These are phyloP conservation scores for Fagus crenata DNA, from an alignment of 306 rosid genomes.

Conservation along the genomic window DNA sequence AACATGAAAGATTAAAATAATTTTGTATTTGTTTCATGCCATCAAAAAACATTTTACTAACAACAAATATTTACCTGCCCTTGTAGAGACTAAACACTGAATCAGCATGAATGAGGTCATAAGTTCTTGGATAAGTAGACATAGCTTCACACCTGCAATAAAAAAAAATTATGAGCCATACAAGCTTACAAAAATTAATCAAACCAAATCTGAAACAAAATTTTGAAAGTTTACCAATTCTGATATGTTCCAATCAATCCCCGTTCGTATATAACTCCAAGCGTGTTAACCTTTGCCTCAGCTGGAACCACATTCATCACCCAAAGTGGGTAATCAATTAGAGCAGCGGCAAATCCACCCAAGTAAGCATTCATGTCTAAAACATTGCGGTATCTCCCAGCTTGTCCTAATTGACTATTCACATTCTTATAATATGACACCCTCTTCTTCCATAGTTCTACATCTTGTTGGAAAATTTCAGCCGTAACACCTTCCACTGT, in stretches of 20 bases:
- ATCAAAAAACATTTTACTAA: too few relatives aligned
- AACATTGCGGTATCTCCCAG: conserved; percentile 73
- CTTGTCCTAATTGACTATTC: conserved; percentile 48
- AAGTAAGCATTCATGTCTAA: conserved; percentile 79
- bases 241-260: conserved; percentile 85
- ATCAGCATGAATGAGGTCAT: conserved; percentile 82
- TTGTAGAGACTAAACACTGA: conserved; percentile 66
- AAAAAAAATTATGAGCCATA: conserved; percentile 6
- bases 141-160: conserved; percentile 85
- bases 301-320: conserved; percentile 89
- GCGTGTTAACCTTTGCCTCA: conserved; percentile 53
- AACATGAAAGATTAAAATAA: background rate
- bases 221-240: conserved; percentile 52
- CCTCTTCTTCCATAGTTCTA: conserved; percentile 64
- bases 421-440: conserved; percentile 53
- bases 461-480: conserved; percentile 45
- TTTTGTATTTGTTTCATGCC: background rate
- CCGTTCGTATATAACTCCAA: conserved; percentile 71
- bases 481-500: conserved; percentile 50
- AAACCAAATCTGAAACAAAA: background rate
- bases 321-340: conserved; percentile 68
- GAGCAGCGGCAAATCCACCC: conserved; percentile 85
- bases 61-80: conserved; percentile 40
- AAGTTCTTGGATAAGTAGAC: conserved; percentile 93
- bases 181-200: background rate